Percentiles rank a stretch among this genome's conserved stretches.
These are phyloP conservation scores for Sechiopsis laciniata DNA, from an alignment of 306 rosid genomes.

Conservation along the genomic window DNA sequence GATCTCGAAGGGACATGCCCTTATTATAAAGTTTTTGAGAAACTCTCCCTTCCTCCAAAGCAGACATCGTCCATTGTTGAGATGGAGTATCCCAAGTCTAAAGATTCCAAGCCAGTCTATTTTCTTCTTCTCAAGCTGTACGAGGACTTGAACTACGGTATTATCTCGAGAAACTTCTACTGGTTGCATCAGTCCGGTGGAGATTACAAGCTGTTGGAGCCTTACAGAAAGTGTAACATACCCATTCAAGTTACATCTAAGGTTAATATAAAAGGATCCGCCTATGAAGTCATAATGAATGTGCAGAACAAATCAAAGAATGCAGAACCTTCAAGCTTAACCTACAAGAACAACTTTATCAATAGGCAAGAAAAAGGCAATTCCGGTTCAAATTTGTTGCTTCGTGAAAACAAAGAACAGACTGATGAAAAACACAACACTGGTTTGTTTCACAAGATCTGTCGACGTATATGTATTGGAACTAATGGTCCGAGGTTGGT, in stretches of 20 bases:
- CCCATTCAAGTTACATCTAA: conserved; percentile 63
- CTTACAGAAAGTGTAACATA: conserved; percentile 55
- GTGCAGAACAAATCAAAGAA: conserved; percentile 60
- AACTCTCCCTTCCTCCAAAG: conserved; percentile 55
- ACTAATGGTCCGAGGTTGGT: conserved; percentile 36
- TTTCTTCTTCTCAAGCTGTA: conserved; percentile 94
- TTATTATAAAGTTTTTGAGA: conserved; percentile 49
- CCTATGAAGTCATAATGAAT: conserved; percentile 49
- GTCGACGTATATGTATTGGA: conserved; percentile 34
- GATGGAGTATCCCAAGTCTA: conserved; percentile 75
- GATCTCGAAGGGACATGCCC: conserved; percentile 82
- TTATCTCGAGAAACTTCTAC: conserved; percentile 79
- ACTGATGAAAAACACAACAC: conserved; percentile 30
- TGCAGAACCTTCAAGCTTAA: conserved; percentile 30
- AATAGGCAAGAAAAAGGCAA: conserved; percentile 30
- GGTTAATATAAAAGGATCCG: conserved; percentile 48
- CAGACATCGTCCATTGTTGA: conserved; percentile 50
- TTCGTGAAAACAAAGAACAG: conserved; percentile 23
- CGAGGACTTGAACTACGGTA: conserved; percentile 42
- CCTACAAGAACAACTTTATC: conserved; percentile 35
- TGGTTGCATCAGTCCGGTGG: conserved; percentile 81
- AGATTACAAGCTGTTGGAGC: conserved; percentile 73
- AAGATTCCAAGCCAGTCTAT: conserved; percentile 65
- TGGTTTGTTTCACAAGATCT: conserved; percentile 46
- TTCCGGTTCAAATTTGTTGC: conserved; percentile 26